A percentile compares a stretch with the other conserved stretches of the same genome.
These are phyloP conservation scores for Phialophora chinensis DNA, from an alignment of 2,329 filamentous ascomycete species.

Conservation along the genomic window DNA sequence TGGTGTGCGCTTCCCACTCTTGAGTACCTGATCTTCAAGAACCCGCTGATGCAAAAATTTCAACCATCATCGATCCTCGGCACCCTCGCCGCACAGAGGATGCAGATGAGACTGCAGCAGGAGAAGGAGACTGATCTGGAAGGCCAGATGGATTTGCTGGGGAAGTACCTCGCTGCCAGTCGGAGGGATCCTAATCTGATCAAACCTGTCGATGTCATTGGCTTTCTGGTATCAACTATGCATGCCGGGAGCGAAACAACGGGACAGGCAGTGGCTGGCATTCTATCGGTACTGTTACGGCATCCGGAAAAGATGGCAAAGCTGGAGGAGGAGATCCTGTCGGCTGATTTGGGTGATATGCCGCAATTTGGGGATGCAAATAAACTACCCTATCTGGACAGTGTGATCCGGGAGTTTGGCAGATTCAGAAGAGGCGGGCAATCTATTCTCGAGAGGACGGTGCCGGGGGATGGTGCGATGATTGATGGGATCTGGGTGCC, in stretches of 20 bases:
- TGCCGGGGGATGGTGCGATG: constrained; percentile 29
- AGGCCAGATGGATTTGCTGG: constrained; percentile 68
- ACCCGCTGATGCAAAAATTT: constrained; percentile 15
- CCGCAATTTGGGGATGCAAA: constrained; percentile 60
- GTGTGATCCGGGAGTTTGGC: constrained; percentile 27
- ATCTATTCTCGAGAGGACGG: constrained; percentile 38
- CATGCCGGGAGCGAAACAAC: constrained; percentile 32
- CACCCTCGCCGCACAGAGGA: constrained; percentile 8
- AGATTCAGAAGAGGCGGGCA: constrained; percentile 15
- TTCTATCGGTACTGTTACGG: constrained; percentile 55
- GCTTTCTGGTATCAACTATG: constrained; percentile 31
- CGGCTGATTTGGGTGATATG: constrained; percentile 10
- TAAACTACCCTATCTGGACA: constrained; percentile 53
- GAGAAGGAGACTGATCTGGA: constrained; percentile 12
- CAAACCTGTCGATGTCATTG: constrained; percentile 18
- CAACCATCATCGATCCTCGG: constrained; percentile 14
- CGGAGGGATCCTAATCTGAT: constrained; percentile 28
- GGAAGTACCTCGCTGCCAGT: constrained; percentile 80
- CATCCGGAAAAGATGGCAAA: constrained; percentile 38
- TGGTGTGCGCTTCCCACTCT: constrained; percentile 19
- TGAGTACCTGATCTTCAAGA: constrained; percentile 31
- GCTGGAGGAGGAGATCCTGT: constrained; percentile 27
- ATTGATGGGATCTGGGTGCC: constrained; percentile 30
- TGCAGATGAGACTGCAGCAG: constrained; percentile 11
- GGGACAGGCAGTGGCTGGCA: constrained; percentile 15